Conservation (phyloP, 805 yeast species). For the Ogataea pini region DNA sequence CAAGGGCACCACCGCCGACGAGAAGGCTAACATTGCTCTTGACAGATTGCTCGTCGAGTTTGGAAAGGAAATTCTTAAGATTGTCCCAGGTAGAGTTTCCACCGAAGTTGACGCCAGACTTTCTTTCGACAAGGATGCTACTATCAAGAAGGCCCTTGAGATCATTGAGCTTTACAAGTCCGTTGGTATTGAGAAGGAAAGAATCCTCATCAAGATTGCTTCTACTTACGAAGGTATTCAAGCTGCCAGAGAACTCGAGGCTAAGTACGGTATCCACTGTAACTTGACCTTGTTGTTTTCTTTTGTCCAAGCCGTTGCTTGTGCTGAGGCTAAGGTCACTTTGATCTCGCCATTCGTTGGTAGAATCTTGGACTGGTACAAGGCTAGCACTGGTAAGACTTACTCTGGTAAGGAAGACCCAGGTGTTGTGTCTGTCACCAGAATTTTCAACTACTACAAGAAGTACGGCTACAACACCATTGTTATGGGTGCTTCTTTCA, state of each 20-base stretch:
- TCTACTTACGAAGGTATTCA: slow-evolving; percentile 99
- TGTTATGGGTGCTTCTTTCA: slow-evolving; percentile 99
- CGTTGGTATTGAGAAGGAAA: slow-evolving; percentile 82
- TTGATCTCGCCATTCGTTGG: slow-evolving; percentile 99
- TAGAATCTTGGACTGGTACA: slow-evolving; percentile 98
- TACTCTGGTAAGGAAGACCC: slow-evolving; percentile 86
- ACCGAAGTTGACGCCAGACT: slow-evolving; percentile 99
- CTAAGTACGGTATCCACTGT: slow-evolving; percentile 86
- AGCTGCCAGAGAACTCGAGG: slow-evolving; percentile 95
- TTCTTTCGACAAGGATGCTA: slow-evolving; percentile 92
- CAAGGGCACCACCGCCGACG: slow-evolving; percentile 57
- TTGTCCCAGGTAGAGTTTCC: slow-evolving; percentile 98
- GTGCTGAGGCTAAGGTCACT: slow-evolving; percentile 96
- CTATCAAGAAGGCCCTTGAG: slow-evolving; percentile 90
- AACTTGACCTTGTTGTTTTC: slow-evolving; percentile 95
- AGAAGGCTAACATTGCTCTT: slow-evolving; percentile 78
- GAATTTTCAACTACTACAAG: slow-evolving; percentile 96
- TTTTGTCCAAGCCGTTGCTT: slow-evolving; percentile 96
- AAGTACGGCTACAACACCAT: slow-evolving; percentile 94
- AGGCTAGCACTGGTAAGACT: slow-evolving; percentile 87
- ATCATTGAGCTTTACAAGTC: slow-evolving; percentile 84
- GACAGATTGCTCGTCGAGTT: slow-evolving; percentile 94
- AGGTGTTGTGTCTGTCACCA: slow-evolving; percentile 89
- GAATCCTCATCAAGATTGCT: slow-evolving; percentile 94
- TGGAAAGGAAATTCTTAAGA: slow-evolving; percentile 87